Evolutionary conservation across 805 yeast species (phyloP).

Genomic region (Kregervanrija delftensis): DNA sequence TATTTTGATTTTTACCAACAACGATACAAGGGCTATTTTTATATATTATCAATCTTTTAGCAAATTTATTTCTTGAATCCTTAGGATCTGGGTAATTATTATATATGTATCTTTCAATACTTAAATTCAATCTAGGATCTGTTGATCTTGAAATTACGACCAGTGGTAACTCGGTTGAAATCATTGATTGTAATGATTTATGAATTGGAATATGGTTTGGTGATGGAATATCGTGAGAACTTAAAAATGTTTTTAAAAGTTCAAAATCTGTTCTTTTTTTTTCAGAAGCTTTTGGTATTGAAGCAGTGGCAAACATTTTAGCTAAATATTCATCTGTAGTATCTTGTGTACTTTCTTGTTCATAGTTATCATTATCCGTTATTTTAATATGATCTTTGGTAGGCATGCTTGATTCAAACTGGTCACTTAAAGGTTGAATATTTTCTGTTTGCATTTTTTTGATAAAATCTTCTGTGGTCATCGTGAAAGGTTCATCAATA

Average conservation of each 20-base stretch:
- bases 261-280: too few species aligned
- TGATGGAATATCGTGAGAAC: conserved; percentile 7
- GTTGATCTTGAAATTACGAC: conserved; percentile 50
- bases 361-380: too few species aligned
- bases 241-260: too few species aligned
- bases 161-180: conserved; percentile 32
- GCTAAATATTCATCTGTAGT: too few species aligned
- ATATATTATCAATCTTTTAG: conserved; percentile 62
- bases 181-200: conserved; percentile 10
- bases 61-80: conserved; percentile 17
- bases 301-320: too few species aligned
- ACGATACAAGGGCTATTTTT: conserved; percentile 82
- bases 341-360: too few species aligned
- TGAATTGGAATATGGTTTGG: conserved; percentile 6
- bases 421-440: neutral
- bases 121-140: conserved; percentile 71
- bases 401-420: too few species aligned
- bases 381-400: too few species aligned
- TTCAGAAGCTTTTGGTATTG: too few species aligned
- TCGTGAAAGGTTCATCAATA: conserved; percentile 14
- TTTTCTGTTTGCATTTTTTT: conserved; percentile 9
- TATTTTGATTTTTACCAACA: conserved; percentile 92
- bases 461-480: conserved; percentile 17
- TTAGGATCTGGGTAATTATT: conserved; percentile 46
- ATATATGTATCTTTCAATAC: conserved; percentile 77